These are phyloP conservation scores for Symbiodinium pilosum DNA, from an alignment of 73 alveolate genomes.

Conservation along the genomic window DNA sequence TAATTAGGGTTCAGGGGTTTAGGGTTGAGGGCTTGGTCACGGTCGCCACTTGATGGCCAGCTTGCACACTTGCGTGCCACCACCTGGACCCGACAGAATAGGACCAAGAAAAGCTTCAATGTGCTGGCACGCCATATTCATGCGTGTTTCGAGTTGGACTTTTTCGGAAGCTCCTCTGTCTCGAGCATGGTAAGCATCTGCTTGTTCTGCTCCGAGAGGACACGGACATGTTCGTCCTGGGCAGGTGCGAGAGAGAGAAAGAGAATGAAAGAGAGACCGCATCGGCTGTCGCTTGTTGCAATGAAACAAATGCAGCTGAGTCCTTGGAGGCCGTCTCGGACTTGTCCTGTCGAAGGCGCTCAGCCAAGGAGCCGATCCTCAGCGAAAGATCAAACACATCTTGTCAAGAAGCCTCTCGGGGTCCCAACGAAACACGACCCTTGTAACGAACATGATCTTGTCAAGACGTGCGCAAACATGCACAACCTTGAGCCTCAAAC, in stretches of 20 bases:
- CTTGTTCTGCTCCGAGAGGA: slow-evolving; percentile 91
- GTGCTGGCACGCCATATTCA: too few species aligned
- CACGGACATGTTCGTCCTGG: slow-evolving; percentile 93
- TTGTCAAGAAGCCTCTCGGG: background rate
- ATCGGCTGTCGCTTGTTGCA: background rate
- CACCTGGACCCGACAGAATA: too few species aligned
- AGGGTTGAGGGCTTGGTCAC: background rate
- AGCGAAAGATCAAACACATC: background rate
- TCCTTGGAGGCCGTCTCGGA: slow-evolving; percentile 83
- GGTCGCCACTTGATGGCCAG: too few species aligned
- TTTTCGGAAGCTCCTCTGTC: slow-evolving; percentile 55
- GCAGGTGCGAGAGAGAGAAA: background rate
- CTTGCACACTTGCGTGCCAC: too few species aligned
- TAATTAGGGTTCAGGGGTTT: background rate
- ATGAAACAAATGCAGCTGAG: background rate
- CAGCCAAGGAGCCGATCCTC: slow-evolving; percentile 85
- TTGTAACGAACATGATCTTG: too few species aligned
- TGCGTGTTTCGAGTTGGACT: too few species aligned
- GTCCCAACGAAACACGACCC: background rate
- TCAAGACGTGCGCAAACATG: too few species aligned
- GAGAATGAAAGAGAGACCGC: background rate
- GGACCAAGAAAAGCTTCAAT: background rate
- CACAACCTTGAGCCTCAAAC: background rate
- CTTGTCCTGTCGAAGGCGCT: slow-evolving; percentile 94
- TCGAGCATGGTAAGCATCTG: slow-evolving; percentile 89